phyloP scores from a whole-genome alignment of 306 rosid genomes.

The Quercus robur region DNA sequence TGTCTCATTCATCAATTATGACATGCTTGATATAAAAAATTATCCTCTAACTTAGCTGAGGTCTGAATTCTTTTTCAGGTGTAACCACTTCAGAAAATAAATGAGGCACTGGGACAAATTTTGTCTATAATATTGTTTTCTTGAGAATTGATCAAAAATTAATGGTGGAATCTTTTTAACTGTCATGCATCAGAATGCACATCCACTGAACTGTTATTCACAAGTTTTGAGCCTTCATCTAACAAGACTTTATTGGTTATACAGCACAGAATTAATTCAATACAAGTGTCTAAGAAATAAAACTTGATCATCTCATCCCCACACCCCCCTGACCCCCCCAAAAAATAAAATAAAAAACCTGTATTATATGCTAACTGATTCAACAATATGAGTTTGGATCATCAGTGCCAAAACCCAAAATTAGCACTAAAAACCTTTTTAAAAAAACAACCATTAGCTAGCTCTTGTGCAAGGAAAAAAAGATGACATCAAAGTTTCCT shows the following conservation, averaged over 20 bases:
- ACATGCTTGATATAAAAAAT: not conserved
- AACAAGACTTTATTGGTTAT: not conserved
- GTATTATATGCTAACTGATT: not conserved
- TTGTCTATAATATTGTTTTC: not conserved
- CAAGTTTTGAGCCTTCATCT: not conserved
- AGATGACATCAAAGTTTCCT: not conserved
- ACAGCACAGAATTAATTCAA: not conserved
- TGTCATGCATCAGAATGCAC: no score
- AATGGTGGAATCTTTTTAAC: no score
- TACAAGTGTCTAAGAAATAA: not conserved
- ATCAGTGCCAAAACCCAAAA: not conserved
- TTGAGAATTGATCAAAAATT: not conserved
- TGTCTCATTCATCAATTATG: not conserved
- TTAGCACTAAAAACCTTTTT: not conserved
- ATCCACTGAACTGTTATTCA: not conserved
- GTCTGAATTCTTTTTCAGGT: not conserved
- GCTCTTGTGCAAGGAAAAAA: no score
- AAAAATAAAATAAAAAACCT: not conserved
- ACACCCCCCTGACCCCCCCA: no score
- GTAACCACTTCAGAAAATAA: not conserved
- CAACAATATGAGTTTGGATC: not conserved
- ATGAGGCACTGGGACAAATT: not conserved
- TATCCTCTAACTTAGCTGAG: not conserved
- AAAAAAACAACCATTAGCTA: no score
- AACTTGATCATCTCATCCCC: not conserved